Conservation (phyloP, 306 rosid genomes). For the Cicer yamashitae region DNA sequence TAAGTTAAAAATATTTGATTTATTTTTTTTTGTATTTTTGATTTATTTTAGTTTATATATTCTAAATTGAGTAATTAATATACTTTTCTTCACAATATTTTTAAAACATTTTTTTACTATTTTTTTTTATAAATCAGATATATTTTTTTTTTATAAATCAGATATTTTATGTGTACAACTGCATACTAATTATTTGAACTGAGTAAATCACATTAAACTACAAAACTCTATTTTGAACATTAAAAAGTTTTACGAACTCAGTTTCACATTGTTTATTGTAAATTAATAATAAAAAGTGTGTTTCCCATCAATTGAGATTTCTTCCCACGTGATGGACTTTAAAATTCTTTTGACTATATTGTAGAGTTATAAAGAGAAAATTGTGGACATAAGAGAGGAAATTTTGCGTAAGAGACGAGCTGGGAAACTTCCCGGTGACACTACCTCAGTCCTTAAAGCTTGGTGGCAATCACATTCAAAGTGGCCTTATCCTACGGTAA, state of each 20-base stretch:
- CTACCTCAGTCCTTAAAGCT: constrained; percentile 90
- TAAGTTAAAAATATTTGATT: no score
- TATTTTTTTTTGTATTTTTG: no score
- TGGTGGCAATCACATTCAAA: constrained; percentile 99
- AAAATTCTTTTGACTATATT: background rate
- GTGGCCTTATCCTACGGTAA: constrained; percentile 99
- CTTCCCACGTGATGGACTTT: constrained; percentile 24
- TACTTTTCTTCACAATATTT: background rate
- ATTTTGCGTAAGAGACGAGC: constrained; percentile 98
- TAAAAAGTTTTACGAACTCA: no score
- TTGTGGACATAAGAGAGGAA: constrained; percentile 96
- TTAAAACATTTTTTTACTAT: background rate
- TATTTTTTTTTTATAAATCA: no score
- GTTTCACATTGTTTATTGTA: background rate
- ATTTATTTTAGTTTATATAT: no score
- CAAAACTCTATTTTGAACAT: no score
- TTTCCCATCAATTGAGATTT: constrained; percentile 6
- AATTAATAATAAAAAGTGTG: background rate
- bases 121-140: no score
- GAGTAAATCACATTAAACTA: no score
- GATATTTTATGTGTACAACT: no score
- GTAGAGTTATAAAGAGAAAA: constrained; percentile 94
- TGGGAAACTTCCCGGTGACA: constrained; percentile 98
- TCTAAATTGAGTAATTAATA: background rate
- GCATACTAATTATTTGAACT: no score